Percentiles rank a stretch among this genome's conserved stretches.
Conservation (phyloP, 257 asterid genomes). For the Haberlea rhodopensis region DNA sequence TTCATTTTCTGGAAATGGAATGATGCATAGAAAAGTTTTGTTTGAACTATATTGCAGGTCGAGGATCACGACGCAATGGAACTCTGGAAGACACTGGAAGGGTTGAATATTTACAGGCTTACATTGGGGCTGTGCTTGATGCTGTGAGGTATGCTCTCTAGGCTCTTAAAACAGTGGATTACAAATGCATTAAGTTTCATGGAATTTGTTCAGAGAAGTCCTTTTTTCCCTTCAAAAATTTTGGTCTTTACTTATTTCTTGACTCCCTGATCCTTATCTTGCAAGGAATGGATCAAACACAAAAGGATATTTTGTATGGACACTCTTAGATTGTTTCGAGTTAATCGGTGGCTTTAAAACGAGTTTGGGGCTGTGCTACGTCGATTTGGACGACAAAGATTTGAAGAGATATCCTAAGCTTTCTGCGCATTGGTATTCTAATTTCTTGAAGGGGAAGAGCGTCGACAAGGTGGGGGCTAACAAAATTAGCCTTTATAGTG, state of each 20-base stretch:
- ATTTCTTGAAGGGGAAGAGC: conserved; percentile 32
- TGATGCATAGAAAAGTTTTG: too few species aligned
- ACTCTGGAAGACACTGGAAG: conserved; percentile 36
- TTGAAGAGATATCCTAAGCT: conserved; percentile 42
- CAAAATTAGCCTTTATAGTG: too few species aligned
- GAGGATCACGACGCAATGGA: conserved; percentile 30
- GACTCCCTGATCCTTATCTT: neutral
- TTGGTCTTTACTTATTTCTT: too few species aligned
- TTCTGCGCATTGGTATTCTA: conserved; percentile 32
- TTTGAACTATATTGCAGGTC: conserved; percentile 32
- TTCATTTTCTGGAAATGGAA: neutral
- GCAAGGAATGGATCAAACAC: conserved; percentile 43
- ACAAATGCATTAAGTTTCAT: too few species aligned
- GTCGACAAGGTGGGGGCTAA: too few species aligned
- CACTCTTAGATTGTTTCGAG: conserved; percentile 43
- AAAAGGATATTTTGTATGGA: conserved; percentile 40
- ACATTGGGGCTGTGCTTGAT: conserved; percentile 42
- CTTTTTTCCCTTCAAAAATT: too few species aligned
- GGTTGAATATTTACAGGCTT: conserved; percentile 37
- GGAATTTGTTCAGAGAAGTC: too few species aligned
- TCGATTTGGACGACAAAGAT: conserved; percentile 39
- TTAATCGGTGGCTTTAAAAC: conserved; percentile 35
- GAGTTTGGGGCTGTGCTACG: conserved; percentile 39
- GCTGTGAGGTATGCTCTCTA: conserved; percentile 36
- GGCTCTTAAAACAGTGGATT: neutral